These are phyloP conservation scores for Cryptococcus sp. DNA, from an alignment of 1,284 basidiomycete genomes.

Conservation along the genomic window DNA sequence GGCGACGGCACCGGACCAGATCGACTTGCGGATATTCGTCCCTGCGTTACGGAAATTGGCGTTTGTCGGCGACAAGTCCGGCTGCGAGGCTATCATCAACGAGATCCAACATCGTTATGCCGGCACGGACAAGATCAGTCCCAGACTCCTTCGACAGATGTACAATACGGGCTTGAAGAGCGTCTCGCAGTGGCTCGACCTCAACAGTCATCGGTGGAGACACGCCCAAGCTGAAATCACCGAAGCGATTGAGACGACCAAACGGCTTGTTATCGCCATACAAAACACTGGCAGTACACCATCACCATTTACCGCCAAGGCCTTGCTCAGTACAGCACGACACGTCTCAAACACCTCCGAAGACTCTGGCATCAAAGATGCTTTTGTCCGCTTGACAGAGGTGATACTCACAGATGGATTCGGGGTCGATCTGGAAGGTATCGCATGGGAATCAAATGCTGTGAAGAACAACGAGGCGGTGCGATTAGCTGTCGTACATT, in stretches of 20 bases:
- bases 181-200: conserved; percentile 14
- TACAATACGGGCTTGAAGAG: conserved; percentile 13
- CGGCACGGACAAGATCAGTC: not conserved
- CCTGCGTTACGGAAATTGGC: conserved; percentile 13
- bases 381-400: conserved; percentile 11
- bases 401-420: conserved; percentile 15
- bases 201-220: conserved; percentile 9
- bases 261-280: conserved; percentile 12
- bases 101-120: conserved; percentile 15
- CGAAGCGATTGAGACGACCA: conserved; percentile 5
- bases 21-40: conserved; percentile 11
- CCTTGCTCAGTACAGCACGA: conserved; percentile 12
- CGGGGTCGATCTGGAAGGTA: conserved; percentile 5
- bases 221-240: conserved; percentile 12
- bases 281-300: conserved; percentile 11
- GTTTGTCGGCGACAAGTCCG: conserved; percentile 14
- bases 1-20: not conserved
- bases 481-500: conserved; percentile 15
- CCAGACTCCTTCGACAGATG: conserved; percentile 5
- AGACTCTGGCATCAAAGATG: not conserved
- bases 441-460: conserved; percentile 1
- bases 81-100: conserved; percentile 18
- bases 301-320: conserved; percentile 11
- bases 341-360: conserved; percentile 4
- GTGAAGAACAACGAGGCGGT: conserved; percentile 4